Evolutionary conservation across 2,329 filamentous ascomycete species (phyloP).

Genomic region (Pyricularia grisea): DNA sequence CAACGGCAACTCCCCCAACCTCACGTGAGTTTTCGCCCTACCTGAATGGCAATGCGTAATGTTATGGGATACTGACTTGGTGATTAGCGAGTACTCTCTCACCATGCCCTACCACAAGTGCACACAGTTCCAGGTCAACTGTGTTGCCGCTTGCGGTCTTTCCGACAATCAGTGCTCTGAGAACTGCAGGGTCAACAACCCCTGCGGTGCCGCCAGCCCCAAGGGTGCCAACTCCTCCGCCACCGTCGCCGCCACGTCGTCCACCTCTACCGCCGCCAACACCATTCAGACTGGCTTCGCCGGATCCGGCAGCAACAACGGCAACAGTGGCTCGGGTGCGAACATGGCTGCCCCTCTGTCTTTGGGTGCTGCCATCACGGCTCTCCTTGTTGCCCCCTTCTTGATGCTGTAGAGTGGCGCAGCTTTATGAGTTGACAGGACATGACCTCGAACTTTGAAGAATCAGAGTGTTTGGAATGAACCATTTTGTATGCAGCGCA

Average conservation of each 20-base stretch:
- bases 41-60: too few relatives aligned
- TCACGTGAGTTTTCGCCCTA: conserved; percentile 1
- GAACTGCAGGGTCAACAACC: conserved; percentile 55
- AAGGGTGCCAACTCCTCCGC: conserved; percentile 40
- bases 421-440: neutral
- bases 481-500: neutral
- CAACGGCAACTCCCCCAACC: conserved; percentile 37
- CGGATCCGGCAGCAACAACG: conserved; percentile 4
- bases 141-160: conserved; percentile 45
- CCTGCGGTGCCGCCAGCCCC: conserved; percentile 63
- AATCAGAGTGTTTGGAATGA: neutral
- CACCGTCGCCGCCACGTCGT: conserved; percentile 20
- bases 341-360: conserved; percentile 2
- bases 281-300: conserved; percentile 26
- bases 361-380: neutral
- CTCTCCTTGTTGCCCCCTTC: conserved; percentile 2
- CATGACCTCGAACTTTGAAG: neutral
- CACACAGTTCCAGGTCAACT: conserved; percentile 61
- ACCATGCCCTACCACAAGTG: conserved; percentile 74
- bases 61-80: neutral
- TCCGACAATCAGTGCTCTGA: conserved; percentile 48
- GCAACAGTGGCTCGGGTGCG: neutral
- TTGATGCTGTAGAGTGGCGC: neutral
- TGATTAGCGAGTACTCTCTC: conserved; percentile 58
- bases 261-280: conserved; percentile 20